Evolutionary conservation across 164 flowering plant genomes (phyloP), one percentile per base, ranked within the genome.

Genomic region (Cinnamomum chago): DNA sequence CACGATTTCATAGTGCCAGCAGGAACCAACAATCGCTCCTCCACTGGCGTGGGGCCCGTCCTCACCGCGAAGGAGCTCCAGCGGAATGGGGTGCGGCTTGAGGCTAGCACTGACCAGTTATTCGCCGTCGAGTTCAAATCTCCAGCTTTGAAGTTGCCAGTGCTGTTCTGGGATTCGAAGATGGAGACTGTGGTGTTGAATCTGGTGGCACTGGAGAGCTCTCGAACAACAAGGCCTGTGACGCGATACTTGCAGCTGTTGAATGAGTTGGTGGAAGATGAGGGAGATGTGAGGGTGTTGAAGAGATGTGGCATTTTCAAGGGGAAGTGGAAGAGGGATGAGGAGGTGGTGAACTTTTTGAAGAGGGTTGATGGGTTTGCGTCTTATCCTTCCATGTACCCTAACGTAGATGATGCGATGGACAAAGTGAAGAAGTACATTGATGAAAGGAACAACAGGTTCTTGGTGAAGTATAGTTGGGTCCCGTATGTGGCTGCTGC

Each of bases 311-410:
- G 66, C 33, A 40, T 22, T 47, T n/a, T 72, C 52, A 60, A 58
- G 65, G 62, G 74, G 65, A 47, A 72, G 27, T 72, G 58, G 35
- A 30, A 35, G 52, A 72, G 40, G 47, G 73, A 22, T 1, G 67
- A 64, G 28, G 28, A 64, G 66, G 55, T 58, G 67, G 65, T 72
- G 30, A 62, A 20, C 13, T 60, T 72, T 14, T 23, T 33, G 66
- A 72, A 72, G 52, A 15, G 15, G 15, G 25, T 25, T 11, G 33
- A 64, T 64, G 67, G 28, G 5, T 64, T 64, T 64, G 70, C 62
- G 6, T 50, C 64, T 40, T 50, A 27, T 64, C 70, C 70, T 3
- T 73, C 76, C 50, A n/a, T 24, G 60, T 73, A 51, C 17, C 65
- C 76, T 25, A 50, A 27, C 62, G 20, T 73, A 24, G 76, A 73